Conservation (phyloP, 2,329 filamentous ascomycete species). For the Capronia americana region DNA sequence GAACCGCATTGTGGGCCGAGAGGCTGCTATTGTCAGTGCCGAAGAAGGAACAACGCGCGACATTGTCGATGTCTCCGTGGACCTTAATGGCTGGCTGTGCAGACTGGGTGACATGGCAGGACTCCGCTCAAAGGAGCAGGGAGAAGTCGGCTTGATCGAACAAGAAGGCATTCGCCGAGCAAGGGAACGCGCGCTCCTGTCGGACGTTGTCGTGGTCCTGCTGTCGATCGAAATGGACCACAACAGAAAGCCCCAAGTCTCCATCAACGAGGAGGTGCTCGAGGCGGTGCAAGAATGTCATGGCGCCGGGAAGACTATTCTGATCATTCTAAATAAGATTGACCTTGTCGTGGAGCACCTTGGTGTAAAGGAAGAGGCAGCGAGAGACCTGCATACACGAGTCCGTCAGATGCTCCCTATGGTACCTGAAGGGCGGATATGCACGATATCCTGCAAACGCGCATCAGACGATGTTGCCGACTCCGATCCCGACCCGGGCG, state of each 20-base stretch:
- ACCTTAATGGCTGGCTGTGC: slow-evolving; percentile 87
- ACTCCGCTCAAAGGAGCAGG: slow-evolving; percentile 58
- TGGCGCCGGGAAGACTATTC: slow-evolving; percentile 58
- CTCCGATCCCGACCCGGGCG: slow-evolving; percentile 55
- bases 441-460: slow-evolving; percentile 75
- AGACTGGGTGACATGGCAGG: slow-evolving; percentile 96
- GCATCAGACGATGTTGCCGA: slow-evolving; percentile 43
- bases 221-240: slow-evolving; percentile 69
- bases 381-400: slow-evolving; percentile 42
- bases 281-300: slow-evolving; percentile 60
- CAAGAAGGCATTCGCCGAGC: slow-evolving; percentile 89
- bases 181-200: slow-evolving; percentile 77
- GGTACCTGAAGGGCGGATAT: slow-evolving; percentile 56
- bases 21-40: slow-evolving; percentile 91
- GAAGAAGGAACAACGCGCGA: slow-evolving; percentile 95
- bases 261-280: slow-evolving; percentile 63
- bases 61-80: slow-evolving; percentile 88
- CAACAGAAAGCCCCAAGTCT: slow-evolving; percentile 41
- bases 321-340: slow-evolving; percentile 67
- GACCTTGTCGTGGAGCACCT: slow-evolving; percentile 55
- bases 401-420: slow-evolving; percentile 52
- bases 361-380: slow-evolving; percentile 18
- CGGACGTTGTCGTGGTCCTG: slow-evolving; percentile 84
- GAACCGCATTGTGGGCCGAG: slow-evolving; percentile 85
- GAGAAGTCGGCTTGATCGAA: slow-evolving; percentile 74